Evolutionary conservation across 2,329 filamentous ascomycete species (phyloP).

Genomic region (Orbilia quercus): DNA sequence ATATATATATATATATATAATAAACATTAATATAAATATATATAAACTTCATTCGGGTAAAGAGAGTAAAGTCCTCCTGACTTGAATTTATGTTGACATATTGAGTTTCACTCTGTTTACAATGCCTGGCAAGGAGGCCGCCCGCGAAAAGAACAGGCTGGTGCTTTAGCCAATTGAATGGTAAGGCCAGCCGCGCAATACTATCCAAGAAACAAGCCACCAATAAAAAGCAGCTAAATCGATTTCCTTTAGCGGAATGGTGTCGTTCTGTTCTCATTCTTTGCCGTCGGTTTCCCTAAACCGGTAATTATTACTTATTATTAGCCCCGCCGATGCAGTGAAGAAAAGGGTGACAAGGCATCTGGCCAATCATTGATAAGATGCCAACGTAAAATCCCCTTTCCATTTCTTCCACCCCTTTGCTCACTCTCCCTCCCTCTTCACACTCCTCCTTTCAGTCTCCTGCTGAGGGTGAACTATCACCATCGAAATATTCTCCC

Average conservation of each 20-base stretch:
- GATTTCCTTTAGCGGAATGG: constrained; percentile 15
- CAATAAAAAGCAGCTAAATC: constrained; percentile 6
- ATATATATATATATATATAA: not conserved
- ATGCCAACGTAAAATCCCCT: not conserved
- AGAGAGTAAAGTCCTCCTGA: too few relatives aligned
- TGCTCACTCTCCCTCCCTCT: constrained; percentile 16
- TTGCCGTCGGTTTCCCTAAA: not conserved
- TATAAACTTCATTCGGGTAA: too few relatives aligned
- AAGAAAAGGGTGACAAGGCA: not conserved
- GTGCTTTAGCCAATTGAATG: constrained; percentile 31
- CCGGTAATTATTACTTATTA: constrained; percentile 16
- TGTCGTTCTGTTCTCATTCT: not conserved
- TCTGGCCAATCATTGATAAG: not conserved
- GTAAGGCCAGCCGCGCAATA: constrained; percentile 23
- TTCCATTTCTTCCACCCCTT: constrained; percentile 26
- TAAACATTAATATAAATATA: too few relatives aligned
- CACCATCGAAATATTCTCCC: not conserved
- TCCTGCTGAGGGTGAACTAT: constrained; percentile 16
- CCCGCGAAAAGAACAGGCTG: constrained; percentile 7
- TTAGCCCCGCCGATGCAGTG: not conserved
- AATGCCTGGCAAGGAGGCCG: constrained; percentile 1
- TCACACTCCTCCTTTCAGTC: constrained; percentile 17
- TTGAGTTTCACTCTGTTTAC: too few relatives aligned
- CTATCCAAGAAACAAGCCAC: constrained; percentile 3
- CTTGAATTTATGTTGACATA: too few relatives aligned